phyloP scores from a whole-genome alignment of 164 flowering plant genomes.

The Nymphaea thermarum region DNA sequence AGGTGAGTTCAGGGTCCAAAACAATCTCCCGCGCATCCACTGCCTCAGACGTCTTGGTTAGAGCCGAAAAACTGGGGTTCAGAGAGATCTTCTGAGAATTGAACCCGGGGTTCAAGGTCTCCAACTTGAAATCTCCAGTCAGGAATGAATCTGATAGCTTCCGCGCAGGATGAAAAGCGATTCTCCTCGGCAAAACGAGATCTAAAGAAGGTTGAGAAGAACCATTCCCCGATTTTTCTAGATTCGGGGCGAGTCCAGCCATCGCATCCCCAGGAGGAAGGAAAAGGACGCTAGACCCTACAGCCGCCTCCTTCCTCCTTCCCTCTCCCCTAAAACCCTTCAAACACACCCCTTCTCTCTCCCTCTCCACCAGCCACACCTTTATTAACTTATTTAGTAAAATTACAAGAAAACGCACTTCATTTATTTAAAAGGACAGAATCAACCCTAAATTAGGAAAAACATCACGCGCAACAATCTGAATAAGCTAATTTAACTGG shows the following conservation, averaged over 20 bases:
- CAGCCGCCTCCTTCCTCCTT: background rate
- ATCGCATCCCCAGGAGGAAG: background rate
- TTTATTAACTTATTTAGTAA: too few relatives aligned
- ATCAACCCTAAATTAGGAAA: too few relatives aligned
- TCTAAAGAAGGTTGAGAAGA: constrained; percentile 3
- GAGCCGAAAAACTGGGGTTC: background rate
- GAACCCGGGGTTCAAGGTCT: constrained; percentile 50
- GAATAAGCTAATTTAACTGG: too few relatives aligned
- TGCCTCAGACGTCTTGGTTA: constrained; percentile 25
- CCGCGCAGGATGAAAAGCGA: constrained; percentile 51
- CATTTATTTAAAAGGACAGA: too few relatives aligned
- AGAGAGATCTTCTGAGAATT: constrained; percentile 6
- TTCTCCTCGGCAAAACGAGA: constrained; percentile 24
- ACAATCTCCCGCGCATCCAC: constrained; percentile 23
- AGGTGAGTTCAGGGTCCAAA: constrained; percentile 64
- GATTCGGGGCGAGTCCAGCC: constrained; percentile 1
- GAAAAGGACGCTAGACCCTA: background rate
- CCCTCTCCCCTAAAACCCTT: background rate
- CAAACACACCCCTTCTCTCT: background rate
- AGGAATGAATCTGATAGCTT: constrained; percentile 26
- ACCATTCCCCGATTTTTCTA: constrained; percentile 6
- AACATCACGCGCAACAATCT: too few relatives aligned
- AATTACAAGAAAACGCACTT: too few relatives aligned
- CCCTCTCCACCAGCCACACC: background rate
- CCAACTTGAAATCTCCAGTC: constrained; percentile 39